Evolutionary conservation across 148 eudicot genomes (phyloP), one percentile per base, ranked within the genome.

Genomic region (Simmondsia chinensis): DNA sequence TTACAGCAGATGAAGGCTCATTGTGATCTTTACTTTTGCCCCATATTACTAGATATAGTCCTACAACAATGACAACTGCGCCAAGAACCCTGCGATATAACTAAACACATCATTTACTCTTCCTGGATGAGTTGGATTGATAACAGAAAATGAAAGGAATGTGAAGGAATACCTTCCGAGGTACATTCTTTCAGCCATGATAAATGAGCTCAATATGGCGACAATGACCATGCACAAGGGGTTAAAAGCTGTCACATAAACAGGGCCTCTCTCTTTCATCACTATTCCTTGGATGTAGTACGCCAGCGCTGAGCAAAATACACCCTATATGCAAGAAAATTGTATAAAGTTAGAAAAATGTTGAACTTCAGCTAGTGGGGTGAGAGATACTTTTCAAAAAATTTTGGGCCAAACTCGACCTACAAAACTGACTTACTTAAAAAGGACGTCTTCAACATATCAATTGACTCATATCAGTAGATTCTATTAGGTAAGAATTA

Each of bases 161-260:
- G 6, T 22, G 21, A 28, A 28, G 9, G 6, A 28, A 5, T 72
- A 89, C 97, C 97, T 82, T 74, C 95, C 97, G 4, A 91, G 45
- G 42, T 49, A 74, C 85, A 85, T 62, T 64, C 79, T 72, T 47
- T 91, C 94, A 0, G 82, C 72, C 59, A 91, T 53, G 42, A 91
- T 53, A 44, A 91, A 54, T 12, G 85, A 56, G 64, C 97, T 77
- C 56, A 85, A 32, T 42, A 75, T 26, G 15, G 97, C 95, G 12
- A 82, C 94, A 8, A 85, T 78, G 29, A 91, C 69, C 97, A 85
- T 91, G 66, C 87, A 58, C 10, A 91, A 56, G 10, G 97, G 97
- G 45, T 61, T 91, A 48, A 91, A 91, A 20, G 95, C 94, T 1
- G 97, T 91, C 9, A 85, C 97, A 29, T 76, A 91, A 17, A 91